A percentile compares a stretch with the other conserved stretches of the same genome.
Evolutionary conservation across 768 basidiomycete species (phyloP).

Genomic region (Mycena sanguinolenta): DNA sequence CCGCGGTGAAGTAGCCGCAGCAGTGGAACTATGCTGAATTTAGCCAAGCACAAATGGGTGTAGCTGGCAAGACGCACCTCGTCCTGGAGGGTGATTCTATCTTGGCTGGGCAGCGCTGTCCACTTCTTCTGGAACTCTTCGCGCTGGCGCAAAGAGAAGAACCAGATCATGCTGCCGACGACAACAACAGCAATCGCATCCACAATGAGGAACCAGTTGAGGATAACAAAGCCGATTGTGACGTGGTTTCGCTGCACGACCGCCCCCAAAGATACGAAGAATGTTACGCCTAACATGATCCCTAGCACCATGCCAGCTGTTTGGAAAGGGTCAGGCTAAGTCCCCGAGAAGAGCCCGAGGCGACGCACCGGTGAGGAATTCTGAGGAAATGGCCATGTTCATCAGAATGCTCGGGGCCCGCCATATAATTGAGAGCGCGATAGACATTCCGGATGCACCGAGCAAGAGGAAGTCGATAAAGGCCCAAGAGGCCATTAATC

Average conservation of each 20-base stretch:
- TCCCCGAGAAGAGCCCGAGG: background rate
- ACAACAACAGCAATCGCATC: slow-evolving; percentile 73
- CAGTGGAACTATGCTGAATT: slow-evolving; percentile 72
- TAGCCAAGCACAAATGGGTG: background rate
- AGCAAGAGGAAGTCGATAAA: slow-evolving; percentile 79
- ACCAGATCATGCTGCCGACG: slow-evolving; percentile 85
- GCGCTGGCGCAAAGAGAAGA: slow-evolving; percentile 81
- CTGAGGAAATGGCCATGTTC: slow-evolving; percentile 75
- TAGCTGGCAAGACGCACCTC: slow-evolving; percentile 58
- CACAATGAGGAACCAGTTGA: slow-evolving; percentile 81
- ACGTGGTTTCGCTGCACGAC: slow-evolving; percentile 79
- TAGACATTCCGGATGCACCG: slow-evolving; percentile 73
- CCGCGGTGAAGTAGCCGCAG: slow-evolving; percentile 87
- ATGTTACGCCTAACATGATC: slow-evolving; percentile 74
- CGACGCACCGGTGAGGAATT: slow-evolving; percentile 71
- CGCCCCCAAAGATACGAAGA: slow-evolving; percentile 77
- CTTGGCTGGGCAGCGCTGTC: slow-evolving; percentile 57
- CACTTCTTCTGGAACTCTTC: slow-evolving; percentile 75
- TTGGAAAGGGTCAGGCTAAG: slow-evolving; percentile 6
- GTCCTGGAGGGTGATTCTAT: slow-evolving; percentile 77
- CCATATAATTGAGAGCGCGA: slow-evolving; percentile 82
- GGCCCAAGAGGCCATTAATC: slow-evolving; percentile 78
- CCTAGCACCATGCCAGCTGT: slow-evolving; percentile 82
- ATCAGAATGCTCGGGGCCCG: slow-evolving; percentile 74
- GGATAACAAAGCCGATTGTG: slow-evolving; percentile 76